Base-by-base conservation (phyloP, 73 alveolate species). In the Blepharisma japonicum region DNA sequence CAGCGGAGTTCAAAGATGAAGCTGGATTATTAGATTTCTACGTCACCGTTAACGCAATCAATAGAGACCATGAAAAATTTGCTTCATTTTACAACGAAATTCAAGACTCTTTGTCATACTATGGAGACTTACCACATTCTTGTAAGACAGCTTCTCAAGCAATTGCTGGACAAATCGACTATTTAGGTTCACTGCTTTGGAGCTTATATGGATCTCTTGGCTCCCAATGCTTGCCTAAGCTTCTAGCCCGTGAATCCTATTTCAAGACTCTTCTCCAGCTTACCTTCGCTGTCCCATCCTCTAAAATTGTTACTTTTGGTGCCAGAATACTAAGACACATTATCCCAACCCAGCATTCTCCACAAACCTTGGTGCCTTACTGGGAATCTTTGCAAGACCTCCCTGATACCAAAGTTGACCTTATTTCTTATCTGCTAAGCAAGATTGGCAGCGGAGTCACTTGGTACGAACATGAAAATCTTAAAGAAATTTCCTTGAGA, bases 41-140 rank as follows among this genome's bases (percentile, higher is more conserved):
- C 23, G 39, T 61, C 39, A 20, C 46, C 2, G 18, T 61, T 20
- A n/a, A 61, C 46, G 74, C 74, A 9, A 61, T 61, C 14, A 18
- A 14, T 61, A 61, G 23, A 25, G 23, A 61, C 46, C 74, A 61
- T 8, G 74, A 61, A 48, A 61, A 61, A 61, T 61, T 61, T 4
- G 14, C 11, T 9, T 8, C 14, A 20, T 61, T 20, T 61, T 61
- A 61, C 4, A 25, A 14, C n/a, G 47, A 61, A 61, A n/a, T 61
- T 2, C 47, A 61, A 61, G 23, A 39, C 14, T n/a, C 23, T 20
- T 61, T 18, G 14, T n/a, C 14, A 18, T 14, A 14, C 3, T 61
- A 61, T 61, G 74, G 23, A 14, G 74, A 61, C 46, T 39, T 61
- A 2, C 74, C 74, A 14, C 47, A n/a, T 61, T 2, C 50, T 61